Base-by-base conservation (phyloP, 306 rosid species). In the Prunus kanzakura region DNA sequence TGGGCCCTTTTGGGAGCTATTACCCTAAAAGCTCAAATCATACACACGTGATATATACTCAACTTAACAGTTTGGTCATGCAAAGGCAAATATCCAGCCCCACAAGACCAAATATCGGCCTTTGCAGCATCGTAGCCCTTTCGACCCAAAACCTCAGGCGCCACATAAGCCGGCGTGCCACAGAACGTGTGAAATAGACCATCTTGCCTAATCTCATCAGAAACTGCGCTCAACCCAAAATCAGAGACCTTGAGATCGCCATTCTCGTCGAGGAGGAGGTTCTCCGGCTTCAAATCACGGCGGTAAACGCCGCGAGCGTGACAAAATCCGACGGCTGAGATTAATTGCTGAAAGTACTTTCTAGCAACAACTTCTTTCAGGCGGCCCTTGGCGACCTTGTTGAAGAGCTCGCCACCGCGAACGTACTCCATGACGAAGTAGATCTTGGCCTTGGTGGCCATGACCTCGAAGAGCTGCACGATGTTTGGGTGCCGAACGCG, bases 81-180 rank as follows among this genome's bases (percentile, higher is more conserved):
- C 43, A 93, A 93, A 10, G 98, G 98, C 38, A 93, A 81, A 76
- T 93, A 86, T 2, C 98, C 98, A 0, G 98, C 98, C 63, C 98
- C 98, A 64, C 98, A 93, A 2, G 98, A 90, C 98, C 98, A 93
- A 15, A 93, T 87, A 76, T 93, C 97, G 20, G 90, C 97, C 79
- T 91, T 93, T 0, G 89, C 92, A 3, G 96, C 97, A 57, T 93
- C 98, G 45, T 93, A 93, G 0, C 98, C 98, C 61, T 88, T 90
- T 30, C 98, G 78, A 0, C 81, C 93, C 54, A 93, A 73, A 54
- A 93, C 97, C 86, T 93, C 98, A 1, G 98, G 97, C 1, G 98
- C 98, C 22, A 93, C 98, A 64, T 93, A 93, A 0, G 97, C 96
- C n/a, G 98, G 98, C 0, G 98, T 93, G 0, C 98, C 98, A 22